Conservation (phyloP, 2,329 filamentous ascomycete genomes). For the Grosmannia huntii region DNA sequence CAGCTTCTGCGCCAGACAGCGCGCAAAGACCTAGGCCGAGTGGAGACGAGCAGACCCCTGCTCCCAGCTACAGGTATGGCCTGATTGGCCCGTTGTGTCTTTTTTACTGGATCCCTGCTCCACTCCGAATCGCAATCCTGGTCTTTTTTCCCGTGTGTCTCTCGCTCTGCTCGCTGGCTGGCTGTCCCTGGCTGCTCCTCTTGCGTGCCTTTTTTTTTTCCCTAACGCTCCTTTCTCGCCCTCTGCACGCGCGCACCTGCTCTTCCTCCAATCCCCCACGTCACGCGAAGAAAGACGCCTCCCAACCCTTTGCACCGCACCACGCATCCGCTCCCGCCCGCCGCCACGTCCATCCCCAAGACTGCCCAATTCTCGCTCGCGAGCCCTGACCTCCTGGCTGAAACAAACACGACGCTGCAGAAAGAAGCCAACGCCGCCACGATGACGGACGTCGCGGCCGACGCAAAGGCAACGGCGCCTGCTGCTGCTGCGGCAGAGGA, state of each 20-base stretch:
- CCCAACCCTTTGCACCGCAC: background rate
- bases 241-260: constrained; percentile 8
- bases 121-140: constrained; percentile 1
- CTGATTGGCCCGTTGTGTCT: background rate
- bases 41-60: background rate
- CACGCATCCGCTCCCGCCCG: background rate
- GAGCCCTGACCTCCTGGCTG: background rate
- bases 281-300: constrained; percentile 9
- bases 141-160: background rate
- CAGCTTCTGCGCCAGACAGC: background rate
- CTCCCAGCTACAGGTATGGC: background rate
- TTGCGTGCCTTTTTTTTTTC: background rate
- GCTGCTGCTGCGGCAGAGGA: background rate
- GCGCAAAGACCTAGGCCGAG: background rate
- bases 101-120: constrained; percentile 1
- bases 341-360: background rate
- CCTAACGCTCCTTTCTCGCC: background rate
- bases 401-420: background rate
- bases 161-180: background rate
- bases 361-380: background rate
- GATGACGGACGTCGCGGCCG: constrained; percentile 9
- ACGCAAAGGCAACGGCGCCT: constrained; percentile 3
- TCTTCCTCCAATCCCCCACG: constrained; percentile 7
- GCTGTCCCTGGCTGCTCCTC: background rate
- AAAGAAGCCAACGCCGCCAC: constrained; percentile 1